These are phyloP conservation scores for Leucaena leucocephala DNA, from an alignment of 306 rosid species.

Conservation along the genomic window DNA sequence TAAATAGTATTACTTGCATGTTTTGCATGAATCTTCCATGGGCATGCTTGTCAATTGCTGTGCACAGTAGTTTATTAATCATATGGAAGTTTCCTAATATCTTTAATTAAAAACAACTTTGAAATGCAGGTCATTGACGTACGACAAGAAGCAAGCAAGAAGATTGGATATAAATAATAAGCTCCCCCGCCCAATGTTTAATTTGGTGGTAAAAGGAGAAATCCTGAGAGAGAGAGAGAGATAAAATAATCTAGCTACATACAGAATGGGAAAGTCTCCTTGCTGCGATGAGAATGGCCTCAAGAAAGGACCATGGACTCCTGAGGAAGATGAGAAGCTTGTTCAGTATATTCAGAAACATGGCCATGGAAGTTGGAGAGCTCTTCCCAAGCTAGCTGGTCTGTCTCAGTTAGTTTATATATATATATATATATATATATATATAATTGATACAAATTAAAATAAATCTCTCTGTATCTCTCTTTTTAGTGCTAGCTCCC, in stretches of 20 bases:
- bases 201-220: constrained; percentile 37
- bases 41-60: constrained; percentile 34
- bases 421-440: too few species aligned
- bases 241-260: too few species aligned
- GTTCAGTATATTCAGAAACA: constrained; percentile 69
- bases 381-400: constrained; percentile 89
- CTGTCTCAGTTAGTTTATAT: neutral
- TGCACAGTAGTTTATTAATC: constrained; percentile 16
- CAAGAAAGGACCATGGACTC: constrained; percentile 90
- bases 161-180: constrained; percentile 47
- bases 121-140: constrained; percentile 35
- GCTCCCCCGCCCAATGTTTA: constrained; percentile 35
- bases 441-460: too few species aligned
- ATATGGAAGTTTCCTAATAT: constrained; percentile 47
- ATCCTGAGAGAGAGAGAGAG: neutral
- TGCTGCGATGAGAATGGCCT: constrained; percentile 76
- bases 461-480: neutral
- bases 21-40: constrained; percentile 15
- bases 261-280: constrained; percentile 72
- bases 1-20: neutral
- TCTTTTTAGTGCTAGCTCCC: neutral
- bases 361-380: constrained; percentile 92
- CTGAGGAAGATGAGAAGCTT: constrained; percentile 82
- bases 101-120: constrained; percentile 8
- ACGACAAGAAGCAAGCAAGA: constrained; percentile 43